These are phyloP conservation scores for Sporothrix schenckii DNA, from an alignment of 2,329 filamentous ascomycete species.

Conservation along the genomic window DNA sequence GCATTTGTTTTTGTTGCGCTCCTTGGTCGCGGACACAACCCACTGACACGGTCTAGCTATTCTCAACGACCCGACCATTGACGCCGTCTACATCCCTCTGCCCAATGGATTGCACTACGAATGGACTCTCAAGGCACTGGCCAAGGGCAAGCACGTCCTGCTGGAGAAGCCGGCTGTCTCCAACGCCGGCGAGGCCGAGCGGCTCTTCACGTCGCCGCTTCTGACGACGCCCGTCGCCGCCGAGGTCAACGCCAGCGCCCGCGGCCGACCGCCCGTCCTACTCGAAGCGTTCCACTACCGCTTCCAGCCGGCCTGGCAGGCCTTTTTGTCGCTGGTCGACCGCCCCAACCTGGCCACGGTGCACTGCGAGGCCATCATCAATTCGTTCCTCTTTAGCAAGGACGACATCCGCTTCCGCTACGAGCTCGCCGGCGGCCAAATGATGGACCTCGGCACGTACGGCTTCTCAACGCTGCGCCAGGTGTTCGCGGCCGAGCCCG, in stretches of 20 bases:
- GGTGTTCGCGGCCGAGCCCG: constrained; percentile 47
- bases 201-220: constrained; percentile 49
- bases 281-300: constrained; percentile 58
- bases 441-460: constrained; percentile 48
- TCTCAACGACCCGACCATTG: constrained; percentile 46
- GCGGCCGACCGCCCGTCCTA: constrained; percentile 45
- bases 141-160: constrained; percentile 58
- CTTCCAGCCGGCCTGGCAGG: constrained; percentile 54
- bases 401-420: constrained; percentile 47
- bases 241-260: background rate
- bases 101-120: constrained; percentile 50
- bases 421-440: constrained; percentile 34
- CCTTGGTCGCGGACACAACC: no score
- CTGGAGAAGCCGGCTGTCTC: constrained; percentile 57
- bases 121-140: constrained; percentile 54
- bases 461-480: constrained; percentile 45
- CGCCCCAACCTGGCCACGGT: constrained; percentile 46
- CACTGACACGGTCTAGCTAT: constrained; percentile 25
- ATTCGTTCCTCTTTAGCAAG: constrained; percentile 40
- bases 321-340: constrained; percentile 48
- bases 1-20: background rate
- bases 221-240: constrained; percentile 41
- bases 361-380: constrained; percentile 40
- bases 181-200: constrained; percentile 50
- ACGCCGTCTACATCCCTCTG: constrained; percentile 57